Evolutionary conservation across 75 land plant genomes (phyloP).

Genomic region (Picea glauca): DNA sequence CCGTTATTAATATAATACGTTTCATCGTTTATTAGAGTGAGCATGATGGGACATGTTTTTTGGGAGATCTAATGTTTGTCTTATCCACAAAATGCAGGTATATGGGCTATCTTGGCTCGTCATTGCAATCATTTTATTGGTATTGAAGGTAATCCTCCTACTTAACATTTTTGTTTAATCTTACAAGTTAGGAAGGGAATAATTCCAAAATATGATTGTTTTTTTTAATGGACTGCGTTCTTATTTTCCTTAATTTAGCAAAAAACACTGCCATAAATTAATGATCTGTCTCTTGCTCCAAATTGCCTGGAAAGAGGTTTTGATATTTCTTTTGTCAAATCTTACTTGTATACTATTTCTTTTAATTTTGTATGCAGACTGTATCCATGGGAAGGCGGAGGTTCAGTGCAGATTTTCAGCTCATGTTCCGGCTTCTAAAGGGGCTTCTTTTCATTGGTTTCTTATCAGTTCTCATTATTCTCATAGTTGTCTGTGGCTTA

Average conservation of each 20-base stretch:
- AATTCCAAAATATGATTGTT: too few relatives aligned
- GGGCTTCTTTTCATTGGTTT: conserved; percentile 81
- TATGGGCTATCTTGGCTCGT: conserved; percentile 99
- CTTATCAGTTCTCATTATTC: conserved; percentile 65
- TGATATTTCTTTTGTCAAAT: too few relatives aligned
- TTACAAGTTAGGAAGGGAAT: too few relatives aligned
- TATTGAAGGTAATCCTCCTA: conserved; percentile 59
- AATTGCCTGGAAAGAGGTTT: too few relatives aligned
- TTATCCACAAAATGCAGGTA: conserved; percentile 40
- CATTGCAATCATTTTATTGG: conserved; percentile 56
- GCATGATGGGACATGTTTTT: background rate
- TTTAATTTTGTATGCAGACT: conserved; percentile 40
- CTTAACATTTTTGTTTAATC: background rate
- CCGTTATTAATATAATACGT: background rate
- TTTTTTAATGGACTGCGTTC: too few relatives aligned
- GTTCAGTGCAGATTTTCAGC: conserved; percentile 96
- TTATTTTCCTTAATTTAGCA: too few relatives aligned
- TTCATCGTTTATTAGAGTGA: conserved; percentile 10
- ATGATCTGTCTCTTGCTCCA: too few relatives aligned
- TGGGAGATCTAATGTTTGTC: conserved; percentile 3
- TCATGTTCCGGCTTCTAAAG: conserved; percentile 89
- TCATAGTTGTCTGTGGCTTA: conserved; percentile 66
- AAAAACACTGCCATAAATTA: too few relatives aligned
- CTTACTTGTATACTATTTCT: background rate
- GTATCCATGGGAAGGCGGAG: conserved; percentile 89